Evolutionary conservation across 140 eudicot species (phyloP).

Genomic region (Erigeron philadelphicus): DNA sequence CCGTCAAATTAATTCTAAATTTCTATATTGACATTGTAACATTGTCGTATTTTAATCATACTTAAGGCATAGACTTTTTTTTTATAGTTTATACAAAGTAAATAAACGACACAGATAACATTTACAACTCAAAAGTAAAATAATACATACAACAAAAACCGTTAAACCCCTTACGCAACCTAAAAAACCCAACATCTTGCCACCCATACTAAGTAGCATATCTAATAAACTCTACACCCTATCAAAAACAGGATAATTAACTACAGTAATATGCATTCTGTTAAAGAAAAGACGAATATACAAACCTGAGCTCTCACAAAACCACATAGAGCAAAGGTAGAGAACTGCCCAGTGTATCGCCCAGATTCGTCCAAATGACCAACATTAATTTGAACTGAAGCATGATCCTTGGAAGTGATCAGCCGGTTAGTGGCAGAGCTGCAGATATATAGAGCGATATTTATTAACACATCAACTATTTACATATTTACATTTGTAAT

Average conservation of each 20-base stretch:
- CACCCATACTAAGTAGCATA: no score
- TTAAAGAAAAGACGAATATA: not conserved
- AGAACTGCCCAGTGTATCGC: slow-evolving; percentile 44
- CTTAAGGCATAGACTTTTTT: not conserved
- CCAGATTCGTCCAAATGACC: slow-evolving; percentile 45
- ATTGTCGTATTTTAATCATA: no score
- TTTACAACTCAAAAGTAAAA: no score
- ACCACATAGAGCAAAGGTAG: slow-evolving; percentile 80
- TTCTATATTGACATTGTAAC: no score
- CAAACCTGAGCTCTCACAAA: slow-evolving; percentile 71
- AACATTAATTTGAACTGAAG: slow-evolving; percentile 57
- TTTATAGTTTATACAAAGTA: no score
- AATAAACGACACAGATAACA: no score
- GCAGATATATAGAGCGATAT: not conserved
- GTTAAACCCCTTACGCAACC: no score
- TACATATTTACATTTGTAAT: no score
- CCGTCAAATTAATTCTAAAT: not conserved
- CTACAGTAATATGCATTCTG: not conserved
- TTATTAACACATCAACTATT: not conserved
- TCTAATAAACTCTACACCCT: slow-evolving; percentile 44
- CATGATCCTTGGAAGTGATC: slow-evolving; percentile 74
- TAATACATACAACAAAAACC: no score
- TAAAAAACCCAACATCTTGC: no score
- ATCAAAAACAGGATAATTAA: slow-evolving; percentile 25
- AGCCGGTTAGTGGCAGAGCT: slow-evolving; percentile 73